Percentiles rank a stretch among this genome's conserved stretches.
phyloP scores from a whole-genome alignment of 768 basidiomycete genomes.

The Dioszegia hungarica region DNA sequence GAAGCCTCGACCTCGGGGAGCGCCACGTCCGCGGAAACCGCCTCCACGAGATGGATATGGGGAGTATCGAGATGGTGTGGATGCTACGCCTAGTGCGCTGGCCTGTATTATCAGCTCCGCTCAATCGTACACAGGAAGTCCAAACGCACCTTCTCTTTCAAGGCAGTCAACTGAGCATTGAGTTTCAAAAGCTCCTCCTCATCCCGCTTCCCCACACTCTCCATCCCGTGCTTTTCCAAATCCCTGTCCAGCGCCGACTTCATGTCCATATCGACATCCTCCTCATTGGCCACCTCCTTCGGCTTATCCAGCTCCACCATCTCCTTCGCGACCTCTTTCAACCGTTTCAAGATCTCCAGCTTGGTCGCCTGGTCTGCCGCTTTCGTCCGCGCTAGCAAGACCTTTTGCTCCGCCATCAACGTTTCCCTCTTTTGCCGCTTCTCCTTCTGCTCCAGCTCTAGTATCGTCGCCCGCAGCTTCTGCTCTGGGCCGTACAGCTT shows the following conservation, averaged over 20 bases:
- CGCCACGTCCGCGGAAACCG: slow-evolving; percentile 51
- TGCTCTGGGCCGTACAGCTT: slow-evolving; percentile 47
- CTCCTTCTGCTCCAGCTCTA: slow-evolving; percentile 31
- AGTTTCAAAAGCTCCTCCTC: slow-evolving; percentile 39
- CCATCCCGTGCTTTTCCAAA: slow-evolving; percentile 61
- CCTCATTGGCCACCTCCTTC: slow-evolving; percentile 33
- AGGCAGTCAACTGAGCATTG: slow-evolving; percentile 24
- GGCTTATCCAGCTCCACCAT: slow-evolving; percentile 57
- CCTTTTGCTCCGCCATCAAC: slow-evolving; percentile 76
- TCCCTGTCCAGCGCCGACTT: slow-evolving; percentile 64
- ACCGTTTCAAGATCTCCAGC: slow-evolving; percentile 67
- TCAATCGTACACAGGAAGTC: slow-evolving; percentile 61
- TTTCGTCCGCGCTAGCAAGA: slow-evolving; percentile 66
- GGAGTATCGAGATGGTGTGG: slow-evolving; percentile 49
- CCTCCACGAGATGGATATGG: slow-evolving; percentile 52
- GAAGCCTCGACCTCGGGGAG: slow-evolving; percentile 56
- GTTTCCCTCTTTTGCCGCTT: slow-evolving; percentile 63
- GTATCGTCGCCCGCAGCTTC: slow-evolving; percentile 45
- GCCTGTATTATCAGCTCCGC: slow-evolving; percentile 61
- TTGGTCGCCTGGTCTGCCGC: slow-evolving; percentile 65
- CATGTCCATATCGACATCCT: slow-evolving; percentile 25
- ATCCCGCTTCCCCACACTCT: slow-evolving; percentile 43
- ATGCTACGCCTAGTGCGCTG: slow-evolving; percentile 43
- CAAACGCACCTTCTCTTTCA: slow-evolving; percentile 55
- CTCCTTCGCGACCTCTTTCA: slow-evolving; percentile 73